A percentile compares a stretch with the other conserved stretches of the same genome.
phyloP scores from a whole-genome alignment of 208 protist genomes.

The Angomonas ambiguus region DNA sequence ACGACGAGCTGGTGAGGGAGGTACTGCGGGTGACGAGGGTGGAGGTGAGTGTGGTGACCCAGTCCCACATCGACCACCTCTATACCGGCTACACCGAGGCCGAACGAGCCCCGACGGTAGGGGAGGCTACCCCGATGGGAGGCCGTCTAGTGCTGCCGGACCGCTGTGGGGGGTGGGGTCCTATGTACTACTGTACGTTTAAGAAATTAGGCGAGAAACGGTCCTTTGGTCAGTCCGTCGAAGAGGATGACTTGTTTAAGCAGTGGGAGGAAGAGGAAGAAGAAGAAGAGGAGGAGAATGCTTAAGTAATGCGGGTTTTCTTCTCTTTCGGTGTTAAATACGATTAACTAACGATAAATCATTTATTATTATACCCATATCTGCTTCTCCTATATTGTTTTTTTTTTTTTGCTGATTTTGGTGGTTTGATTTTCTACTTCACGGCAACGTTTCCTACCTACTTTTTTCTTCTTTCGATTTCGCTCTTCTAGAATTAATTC shows the following conservation, averaged over 20 bases:
- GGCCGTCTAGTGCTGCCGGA: constrained; percentile 79
- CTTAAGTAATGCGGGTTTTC: not conserved
- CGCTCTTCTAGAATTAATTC: not conserved
- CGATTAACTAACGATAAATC: no score
- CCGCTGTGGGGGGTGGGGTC: constrained; percentile 45
- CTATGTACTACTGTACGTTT: constrained; percentile 69
- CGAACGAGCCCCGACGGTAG: constrained; percentile 19
- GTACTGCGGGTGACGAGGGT: constrained; percentile 57
- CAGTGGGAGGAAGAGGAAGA: constrained; percentile 20
- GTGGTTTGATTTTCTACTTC: no score
- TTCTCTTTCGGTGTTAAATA: no score
- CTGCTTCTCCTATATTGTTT: not conserved
- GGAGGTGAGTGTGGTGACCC: constrained; percentile 34
- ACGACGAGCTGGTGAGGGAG: constrained; percentile 79
- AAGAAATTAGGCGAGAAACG: constrained; percentile 43
- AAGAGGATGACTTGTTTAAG: constrained; percentile 23
- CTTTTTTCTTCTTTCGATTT: not conserved
- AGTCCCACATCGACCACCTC: constrained; percentile 7
- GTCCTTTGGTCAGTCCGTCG: not conserved
- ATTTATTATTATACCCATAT: constrained; percentile 2
- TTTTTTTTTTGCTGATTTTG: not conserved
- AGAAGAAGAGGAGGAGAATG: constrained; percentile 11
- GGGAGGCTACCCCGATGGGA: constrained; percentile 48
- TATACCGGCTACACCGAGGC: not conserved
- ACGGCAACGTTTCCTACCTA: not conserved